Evolutionary conservation across 805 yeast genomes (phyloP).

Genomic region (Pichia ethanolica): DNA sequence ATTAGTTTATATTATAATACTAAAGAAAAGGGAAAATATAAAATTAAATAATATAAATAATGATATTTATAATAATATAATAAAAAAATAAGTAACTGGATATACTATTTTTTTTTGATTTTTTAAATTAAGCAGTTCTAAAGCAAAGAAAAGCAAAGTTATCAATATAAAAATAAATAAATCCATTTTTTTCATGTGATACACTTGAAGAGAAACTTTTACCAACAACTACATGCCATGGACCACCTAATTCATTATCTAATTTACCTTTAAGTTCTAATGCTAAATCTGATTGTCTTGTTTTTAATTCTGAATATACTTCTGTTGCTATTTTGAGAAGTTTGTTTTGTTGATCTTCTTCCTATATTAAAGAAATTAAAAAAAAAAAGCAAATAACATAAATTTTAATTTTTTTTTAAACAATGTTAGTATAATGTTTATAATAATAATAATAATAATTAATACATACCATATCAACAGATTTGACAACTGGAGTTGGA

Average conservation of each 20-base stretch:
- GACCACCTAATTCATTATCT: conserved; percentile 56
- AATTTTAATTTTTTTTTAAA: too few species aligned
- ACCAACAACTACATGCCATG: conserved; percentile 82
- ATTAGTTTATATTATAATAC: too few species aligned
- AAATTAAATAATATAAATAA: neutral
- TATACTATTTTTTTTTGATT: too few species aligned
- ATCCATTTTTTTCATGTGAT: conserved; percentile 66
- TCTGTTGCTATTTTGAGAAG: conserved; percentile 36
- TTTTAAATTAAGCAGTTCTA: conserved; percentile 45
- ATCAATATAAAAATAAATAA: conserved; percentile 65
- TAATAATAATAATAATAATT: too few species aligned
- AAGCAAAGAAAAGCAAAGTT: conserved; percentile 61
- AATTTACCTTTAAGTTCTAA: conserved; percentile 53
- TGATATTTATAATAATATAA: too few species aligned
- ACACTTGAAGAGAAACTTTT: conserved; percentile 74
- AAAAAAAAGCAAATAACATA: neutral
- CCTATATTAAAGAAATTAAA: neutral
- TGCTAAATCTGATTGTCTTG: conserved; percentile 57
- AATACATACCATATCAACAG: conserved; percentile 4
- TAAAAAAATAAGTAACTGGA: too few species aligned
- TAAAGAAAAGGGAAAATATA: too few species aligned
- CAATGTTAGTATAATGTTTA: neutral
- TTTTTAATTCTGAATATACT: conserved; percentile 34
- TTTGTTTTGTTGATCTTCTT: conserved; percentile 46
- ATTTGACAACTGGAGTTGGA: neutral